Conservation (phyloP, 768 basidiomycete species). For the Boletus fagicola region DNA sequence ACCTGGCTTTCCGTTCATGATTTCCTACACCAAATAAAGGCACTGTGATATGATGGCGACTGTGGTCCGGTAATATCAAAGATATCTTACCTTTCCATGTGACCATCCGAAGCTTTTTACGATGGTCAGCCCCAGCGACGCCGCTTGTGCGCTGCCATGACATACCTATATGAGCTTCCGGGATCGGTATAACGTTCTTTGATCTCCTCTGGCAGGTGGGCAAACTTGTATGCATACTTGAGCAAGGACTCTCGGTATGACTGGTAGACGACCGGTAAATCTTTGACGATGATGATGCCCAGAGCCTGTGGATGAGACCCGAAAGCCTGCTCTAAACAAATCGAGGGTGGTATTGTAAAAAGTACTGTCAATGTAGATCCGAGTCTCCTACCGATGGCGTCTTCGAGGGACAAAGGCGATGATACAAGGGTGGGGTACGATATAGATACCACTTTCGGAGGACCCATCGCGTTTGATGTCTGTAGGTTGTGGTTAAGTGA, state of each 20-base stretch:
- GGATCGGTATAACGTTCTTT: constrained; percentile 78
- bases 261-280: constrained; percentile 69
- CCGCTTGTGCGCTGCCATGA: not conserved
- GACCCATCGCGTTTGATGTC: constrained; percentile 15
- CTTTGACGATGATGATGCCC: constrained; percentile 79
- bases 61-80: not conserved
- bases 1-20: constrained; percentile 94
- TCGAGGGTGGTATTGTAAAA: not conserved
- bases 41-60: not conserved
- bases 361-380: not conserved
- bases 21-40: constrained; percentile 53
- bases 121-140: not conserved
- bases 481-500: constrained; percentile 11
- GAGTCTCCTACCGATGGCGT: constrained; percentile 56
- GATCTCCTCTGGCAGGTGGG: constrained; percentile 58
- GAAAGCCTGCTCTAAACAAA: constrained; percentile 66
- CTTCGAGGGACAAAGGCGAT: constrained; percentile 49
- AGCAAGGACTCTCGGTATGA: constrained; percentile 69
- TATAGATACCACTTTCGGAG: constrained; percentile 44
- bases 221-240: constrained; percentile 72
- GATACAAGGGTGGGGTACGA: constrained; percentile 59
- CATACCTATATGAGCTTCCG: constrained; percentile 71
- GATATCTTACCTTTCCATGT: constrained; percentile 73
- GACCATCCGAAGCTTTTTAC: constrained; percentile 88
- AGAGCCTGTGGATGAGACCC: constrained; percentile 74